Percentiles rank a stretch among this genome's conserved stretches.
These are phyloP conservation scores for Debaryomyces coudertii DNA, from an alignment of 1,139 yeast species.

Conservation along the genomic window DNA sequence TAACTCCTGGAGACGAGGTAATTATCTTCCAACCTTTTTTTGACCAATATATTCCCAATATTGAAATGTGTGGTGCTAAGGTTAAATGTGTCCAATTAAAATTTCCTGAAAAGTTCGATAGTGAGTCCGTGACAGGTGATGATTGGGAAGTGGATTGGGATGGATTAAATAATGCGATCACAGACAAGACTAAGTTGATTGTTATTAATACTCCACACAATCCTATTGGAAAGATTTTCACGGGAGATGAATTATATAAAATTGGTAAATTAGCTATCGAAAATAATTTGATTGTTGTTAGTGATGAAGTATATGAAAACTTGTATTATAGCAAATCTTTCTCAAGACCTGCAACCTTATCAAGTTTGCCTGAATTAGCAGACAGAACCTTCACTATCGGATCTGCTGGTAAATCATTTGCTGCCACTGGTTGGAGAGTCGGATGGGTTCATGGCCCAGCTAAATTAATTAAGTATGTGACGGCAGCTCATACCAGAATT, in stretches of 20 bases:
- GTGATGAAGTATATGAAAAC: slow-evolving; percentile 96
- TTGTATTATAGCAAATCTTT: slow-evolving; percentile 69
- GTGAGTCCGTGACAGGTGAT: slow-evolving; percentile 69
- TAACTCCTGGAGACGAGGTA: slow-evolving; percentile 89
- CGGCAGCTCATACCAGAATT: slow-evolving; percentile 91
- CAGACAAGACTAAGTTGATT: slow-evolving; percentile 77
- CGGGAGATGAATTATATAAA: slow-evolving; percentile 66
- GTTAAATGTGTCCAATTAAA: slow-evolving; percentile 82
- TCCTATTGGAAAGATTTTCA: slow-evolving; percentile 90
- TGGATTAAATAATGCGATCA: slow-evolving; percentile 69
- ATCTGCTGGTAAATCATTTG: slow-evolving; percentile 95
- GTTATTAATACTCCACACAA: slow-evolving; percentile 94
- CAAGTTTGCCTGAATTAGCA: slow-evolving; percentile 69
- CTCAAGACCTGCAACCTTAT: slow-evolving; percentile 80
- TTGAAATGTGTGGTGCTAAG: slow-evolving; percentile 90
- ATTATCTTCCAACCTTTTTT: slow-evolving; percentile 97
- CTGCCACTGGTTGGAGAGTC: slow-evolving; percentile 98
- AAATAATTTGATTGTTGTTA: slow-evolving; percentile 75
- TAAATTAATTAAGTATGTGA: slow-evolving; percentile 76
- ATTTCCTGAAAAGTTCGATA: slow-evolving; percentile 75
- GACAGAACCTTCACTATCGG: slow-evolving; percentile 87
- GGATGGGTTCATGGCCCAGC: slow-evolving; percentile 94
- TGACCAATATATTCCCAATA: slow-evolving; percentile 93
- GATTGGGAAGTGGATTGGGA: slow-evolving; percentile 89
- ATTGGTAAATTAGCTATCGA: slow-evolving; percentile 84